Evolutionary conservation across 1,284 basidiomycete genomes (phyloP), one percentile per base, ranked within the genome.

Genomic region (Cystobasidium slooffiae): DNA sequence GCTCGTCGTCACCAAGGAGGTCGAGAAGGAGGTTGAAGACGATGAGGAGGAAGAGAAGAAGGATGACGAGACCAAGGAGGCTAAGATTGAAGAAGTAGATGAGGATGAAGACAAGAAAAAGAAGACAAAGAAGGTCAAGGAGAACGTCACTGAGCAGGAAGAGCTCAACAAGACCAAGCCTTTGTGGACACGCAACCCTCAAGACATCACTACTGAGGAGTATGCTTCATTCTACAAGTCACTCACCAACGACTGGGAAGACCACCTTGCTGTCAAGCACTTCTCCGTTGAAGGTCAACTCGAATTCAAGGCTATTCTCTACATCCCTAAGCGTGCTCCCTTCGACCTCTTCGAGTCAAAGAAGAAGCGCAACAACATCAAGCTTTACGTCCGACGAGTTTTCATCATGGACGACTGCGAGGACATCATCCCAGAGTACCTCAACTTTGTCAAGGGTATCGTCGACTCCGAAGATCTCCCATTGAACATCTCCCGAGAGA

Each of bases 311-410:
- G 95, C 96, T 44, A 95, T 99, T 83, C 90, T 99, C 81, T 99
- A 88, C 86, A 86, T 96, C 76, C 96, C 96, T 80, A 98, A 97
- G 86, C 91, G 94, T 77, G 94, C 94, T 58, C 94, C 96, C 72
- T 99, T 99, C 84, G 97, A 99, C 83, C 90, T 99, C 84, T 99
- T 99, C 85, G 97, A 99, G 88, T 93, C 92, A 80, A 99, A 99
- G 92, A 99, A 99, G 92, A 99, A 99, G 90, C 93, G 96, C 82
- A 98, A 98, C 89, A 99, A 98, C 91, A 98, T 99, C 88, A 99
- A 99, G 88, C 94, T 99, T 84, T 99, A 99, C 84, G 97, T 99
- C 80, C 94, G 97, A 86, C 94, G 97, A 76, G 96, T 99, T 81
- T 99, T 99, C 88, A 99, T 99, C 88, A 97, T 97, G 92, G 96